Evolutionary conservation across 306 rosid genomes (phyloP), one percentile per base, ranked within the genome.

Genomic region (Casuarina glauca): DNA sequence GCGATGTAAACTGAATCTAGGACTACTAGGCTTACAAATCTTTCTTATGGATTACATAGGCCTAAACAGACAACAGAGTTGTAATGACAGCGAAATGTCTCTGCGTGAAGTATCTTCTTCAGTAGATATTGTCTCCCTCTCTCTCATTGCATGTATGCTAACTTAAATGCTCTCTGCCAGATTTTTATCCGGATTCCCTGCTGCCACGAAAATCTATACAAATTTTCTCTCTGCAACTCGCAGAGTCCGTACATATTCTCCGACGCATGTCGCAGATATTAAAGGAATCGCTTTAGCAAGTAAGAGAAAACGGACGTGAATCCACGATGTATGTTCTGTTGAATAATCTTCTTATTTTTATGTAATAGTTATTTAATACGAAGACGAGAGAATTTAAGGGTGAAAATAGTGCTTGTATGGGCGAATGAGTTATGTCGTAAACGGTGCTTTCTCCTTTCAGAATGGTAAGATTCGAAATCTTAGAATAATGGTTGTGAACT

Each of bases 151-250:
- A 70, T 64, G 46, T 54, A 72, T 57, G 76, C 58, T 13, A 17
- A 55, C 82, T 77, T 72, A 41, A 69, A 73, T 78, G 55, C 78
- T 80, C 77, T 77, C 80, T 86, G 87, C 79, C 81, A 75, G 6
- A 13, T 51, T 52, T 15, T 73, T 73, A 12, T 10, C 66, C 53
- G 78, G 83, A 74, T 76, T 50, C 81, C 49, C 76, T 73, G 12
- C 84, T 86, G 84, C 69, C 46, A 85, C 77, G 32, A 84, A 89
- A 89, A 93, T 83, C 82, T 89, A 86, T 73, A 88, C 83, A 81
- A 51, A 84, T 85, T 88, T 85, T 81, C 85, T 79, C 78, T 48
- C 85, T 80, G 86, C 82, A 69, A 16, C 45, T 39, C 10, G 16
- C 48, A 0, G 19, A 7, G 49, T 57, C 79, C 83, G 83, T 78